Percentiles rank a stretch among this genome's conserved stretches.
phyloP scores from a whole-genome alignment of 495 filamentous ascomycete species.

The Pseudomonodictys pantanalensis region DNA sequence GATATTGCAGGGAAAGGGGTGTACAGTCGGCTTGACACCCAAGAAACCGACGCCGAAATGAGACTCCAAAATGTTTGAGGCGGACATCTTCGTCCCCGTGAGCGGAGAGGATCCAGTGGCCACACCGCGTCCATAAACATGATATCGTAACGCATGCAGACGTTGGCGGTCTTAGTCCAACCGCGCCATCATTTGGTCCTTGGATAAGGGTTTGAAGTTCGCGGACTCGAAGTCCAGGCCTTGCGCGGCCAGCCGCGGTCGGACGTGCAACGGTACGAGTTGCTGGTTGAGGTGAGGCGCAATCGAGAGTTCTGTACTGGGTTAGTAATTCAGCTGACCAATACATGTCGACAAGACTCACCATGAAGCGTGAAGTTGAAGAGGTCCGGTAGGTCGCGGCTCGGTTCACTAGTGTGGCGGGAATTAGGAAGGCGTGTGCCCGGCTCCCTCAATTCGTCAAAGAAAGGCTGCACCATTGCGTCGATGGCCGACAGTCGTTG shows the following conservation, averaged over 20 bases:
- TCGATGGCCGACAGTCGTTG: conserved; percentile 91
- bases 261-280: conserved; percentile 81
- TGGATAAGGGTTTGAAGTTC: conserved; percentile 83
- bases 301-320: conserved; percentile 82
- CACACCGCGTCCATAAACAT: conserved; percentile 28
- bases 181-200: conserved; percentile 95
- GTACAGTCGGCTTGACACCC: conserved; percentile 26
- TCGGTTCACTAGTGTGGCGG: conserved; percentile 71
- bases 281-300: conserved; percentile 78
- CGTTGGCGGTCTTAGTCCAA: conserved; percentile 69
- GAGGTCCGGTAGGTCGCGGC: conserved; percentile 77
- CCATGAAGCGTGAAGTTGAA: conserved; percentile 95
- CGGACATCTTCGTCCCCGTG: conserved; percentile 10
- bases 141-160: conserved; percentile 25
- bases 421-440: conserved; percentile 88
- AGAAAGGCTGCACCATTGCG: conserved; percentile 98
- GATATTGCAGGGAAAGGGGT: conserved; percentile 18
- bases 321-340: not conserved
- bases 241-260: conserved; percentile 65
- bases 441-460: conserved; percentile 91
- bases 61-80: conserved; percentile 21
- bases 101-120: conserved; percentile 20
- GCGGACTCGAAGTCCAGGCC: conserved; percentile 79
- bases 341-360: conserved; percentile 46
- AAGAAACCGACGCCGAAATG: conserved; percentile 32